Percentiles rank a stretch among this genome's conserved stretches.
Conservation (phyloP, 768 basidiomycete genomes). For the Lepiota brunneoincarnata region DNA sequence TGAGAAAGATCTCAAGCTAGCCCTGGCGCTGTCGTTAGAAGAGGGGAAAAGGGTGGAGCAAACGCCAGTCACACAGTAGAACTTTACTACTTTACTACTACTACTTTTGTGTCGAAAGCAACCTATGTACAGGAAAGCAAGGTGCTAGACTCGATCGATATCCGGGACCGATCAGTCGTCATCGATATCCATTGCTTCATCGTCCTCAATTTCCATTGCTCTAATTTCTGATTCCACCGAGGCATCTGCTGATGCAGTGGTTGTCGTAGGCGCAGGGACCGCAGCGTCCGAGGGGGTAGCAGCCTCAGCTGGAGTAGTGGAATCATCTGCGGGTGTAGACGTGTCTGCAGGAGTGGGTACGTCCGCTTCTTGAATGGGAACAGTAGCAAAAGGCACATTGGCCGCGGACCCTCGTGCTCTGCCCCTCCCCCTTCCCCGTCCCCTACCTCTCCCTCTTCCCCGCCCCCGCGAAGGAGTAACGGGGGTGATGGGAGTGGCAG, state of each 20-base stretch:
- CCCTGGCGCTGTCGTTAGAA: slow-evolving; percentile 13
- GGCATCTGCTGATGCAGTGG: background rate
- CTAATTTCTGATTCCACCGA: background rate
- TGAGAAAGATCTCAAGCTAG: slow-evolving; percentile 7
- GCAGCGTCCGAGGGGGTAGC: background rate
- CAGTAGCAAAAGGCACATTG: slow-evolving; percentile 16
- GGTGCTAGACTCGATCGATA: background rate
- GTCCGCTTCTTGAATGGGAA: slow-evolving; percentile 14
- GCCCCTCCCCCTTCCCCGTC: slow-evolving; percentile 31
- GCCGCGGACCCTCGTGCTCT: slow-evolving; percentile 24
- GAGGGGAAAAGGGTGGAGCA: slow-evolving; percentile 1
- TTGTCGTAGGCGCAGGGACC: background rate
- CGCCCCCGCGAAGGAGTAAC: slow-evolving; percentile 26
- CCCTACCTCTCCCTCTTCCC: slow-evolving; percentile 30
- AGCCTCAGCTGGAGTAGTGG: slow-evolving; percentile 18
- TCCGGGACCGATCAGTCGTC: slow-evolving; percentile 15
- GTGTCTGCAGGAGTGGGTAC: slow-evolving; percentile 29
- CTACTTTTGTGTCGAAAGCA: background rate
- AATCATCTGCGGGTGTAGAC: slow-evolving; percentile 26
- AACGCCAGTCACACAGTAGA: background rate
- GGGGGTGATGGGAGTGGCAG: slow-evolving; percentile 16
- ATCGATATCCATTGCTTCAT: slow-evolving; percentile 23
- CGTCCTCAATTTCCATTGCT: slow-evolving; percentile 7
- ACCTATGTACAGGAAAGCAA: slow-evolving; percentile 4
- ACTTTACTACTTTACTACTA: background rate